Evolutionary conservation across 805 yeast genomes (phyloP).

Genomic region (Ogataea trehalophila): DNA sequence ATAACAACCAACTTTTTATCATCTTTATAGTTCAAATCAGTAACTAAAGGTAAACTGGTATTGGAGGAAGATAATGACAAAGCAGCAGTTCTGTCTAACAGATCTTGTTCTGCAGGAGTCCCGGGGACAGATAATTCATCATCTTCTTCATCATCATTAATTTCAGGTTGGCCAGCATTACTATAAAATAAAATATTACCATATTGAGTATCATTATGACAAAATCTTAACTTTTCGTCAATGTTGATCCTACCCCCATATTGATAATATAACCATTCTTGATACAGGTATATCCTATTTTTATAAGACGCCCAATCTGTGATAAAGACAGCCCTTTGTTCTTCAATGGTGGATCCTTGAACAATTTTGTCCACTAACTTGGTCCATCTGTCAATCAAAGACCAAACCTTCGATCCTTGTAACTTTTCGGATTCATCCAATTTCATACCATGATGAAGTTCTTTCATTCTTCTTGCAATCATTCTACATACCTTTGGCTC

Average conservation of each 20-base stretch:
- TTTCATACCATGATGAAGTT: slow-evolving; percentile 76
- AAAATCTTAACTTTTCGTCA: slow-evolving; percentile 59
- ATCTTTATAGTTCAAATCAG: slow-evolving; percentile 26
- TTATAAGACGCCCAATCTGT: slow-evolving; percentile 48
- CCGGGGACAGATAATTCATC: not conserved
- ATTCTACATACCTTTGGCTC: slow-evolving; percentile 71
- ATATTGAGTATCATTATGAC: slow-evolving; percentile 96
- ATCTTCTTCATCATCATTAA: slow-evolving; percentile 17
- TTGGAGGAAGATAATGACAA: slow-evolving; percentile 15
- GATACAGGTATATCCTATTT: slow-evolving; percentile 45
- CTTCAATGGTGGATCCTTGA: slow-evolving; percentile 32
- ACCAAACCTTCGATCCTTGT: slow-evolving; percentile 68
- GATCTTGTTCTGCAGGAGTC: slow-evolving; percentile 8
- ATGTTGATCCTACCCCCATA: slow-evolving; percentile 40
- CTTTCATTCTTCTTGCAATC: slow-evolving; percentile 95
- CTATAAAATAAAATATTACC: slow-evolving; percentile 73
- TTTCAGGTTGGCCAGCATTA: slow-evolving; percentile 23
- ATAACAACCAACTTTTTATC: slow-evolving; percentile 83
- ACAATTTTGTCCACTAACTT: slow-evolving; percentile 40
- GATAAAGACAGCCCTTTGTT: slow-evolving; percentile 37
- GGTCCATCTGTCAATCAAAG: slow-evolving; percentile 68
- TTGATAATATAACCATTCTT: slow-evolving; percentile 53
- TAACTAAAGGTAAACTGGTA: slow-evolving; percentile 23
- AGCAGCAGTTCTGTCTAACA: slow-evolving; percentile 14
- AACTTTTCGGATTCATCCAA: slow-evolving; percentile 52